Evolutionary conservation across 768 basidiomycete species (phyloP), one percentile per base, ranked within the genome.

Genomic region (Naematelia aurantialba): DNA sequence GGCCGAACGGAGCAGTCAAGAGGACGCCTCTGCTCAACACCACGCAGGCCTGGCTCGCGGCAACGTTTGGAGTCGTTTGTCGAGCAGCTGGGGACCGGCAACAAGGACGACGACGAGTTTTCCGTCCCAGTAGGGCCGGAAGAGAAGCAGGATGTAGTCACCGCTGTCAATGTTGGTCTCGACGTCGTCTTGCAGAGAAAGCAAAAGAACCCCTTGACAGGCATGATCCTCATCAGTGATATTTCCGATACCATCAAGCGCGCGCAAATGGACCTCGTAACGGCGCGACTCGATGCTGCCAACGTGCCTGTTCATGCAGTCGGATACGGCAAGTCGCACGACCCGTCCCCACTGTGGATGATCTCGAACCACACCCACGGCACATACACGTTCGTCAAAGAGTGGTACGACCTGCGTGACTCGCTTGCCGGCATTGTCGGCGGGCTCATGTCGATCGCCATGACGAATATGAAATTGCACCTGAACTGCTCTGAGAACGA

Each of bases 331-430:
- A 89, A 90, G 59, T 89, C 91, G 14, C 96, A 98, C 73, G 96
- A 98, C 76, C 96, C 96, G 17, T 91, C 91, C 13, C 94, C 92
- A 5, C 83, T 99, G 30, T 98, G 96, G 96, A 85, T 98, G 47
- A 93, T 99, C 83, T 97, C 93, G 10, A 98, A 97, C 76, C 92
- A 98, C 76, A 97, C 96, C 2, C 85, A 85, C 63, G 96, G 96
- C 24, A 96, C 92, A 26, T 98, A 98, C 79, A 97, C 93, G 3
- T 99, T 96, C 69, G 91, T 97, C 61, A 89, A 89, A 78, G 94
- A 96, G 73, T 97, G 93, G 89, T 93, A 97, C 75, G 90, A 97
- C 76, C 85, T 98, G 27, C 86, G 89, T 22, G 86, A 88, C 68
- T 89, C 91, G 62, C 82, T 99, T 29, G 91, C 93, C 4, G 96